Base-by-base conservation (phyloP, 139 green algal species). In the Yamagishiella unicocca region DNA sequence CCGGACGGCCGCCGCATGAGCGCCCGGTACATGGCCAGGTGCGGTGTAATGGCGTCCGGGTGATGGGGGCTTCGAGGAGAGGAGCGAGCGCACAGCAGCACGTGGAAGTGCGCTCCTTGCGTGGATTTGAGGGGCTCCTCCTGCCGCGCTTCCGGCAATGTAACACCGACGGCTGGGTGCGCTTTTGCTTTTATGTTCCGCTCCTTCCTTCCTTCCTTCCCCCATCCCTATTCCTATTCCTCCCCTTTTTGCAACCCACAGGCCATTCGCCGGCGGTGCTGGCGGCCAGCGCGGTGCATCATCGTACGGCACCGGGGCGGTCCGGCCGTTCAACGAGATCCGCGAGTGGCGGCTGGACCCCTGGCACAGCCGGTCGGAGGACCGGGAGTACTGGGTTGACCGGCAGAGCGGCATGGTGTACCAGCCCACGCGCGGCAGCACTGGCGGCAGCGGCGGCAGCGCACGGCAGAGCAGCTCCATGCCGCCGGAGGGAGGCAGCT, bases 371-470 rank as follows among this genome's bases (percentile, higher is more conserved):
- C 6, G 58, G 8, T 6, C 61, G 12, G 71, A 85, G 40, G 68
- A 45, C 25, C 72, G 75, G 37, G 50, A 87, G 38, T 46, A 79
- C n/a, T 61, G 68, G 87, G 33, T 90, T 9, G 87, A 90, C 46
- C 50, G 24, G 4, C 68, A 73, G 27, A 80, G 35, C 4, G 38
- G 64, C 5, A 22, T 87, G 79, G 87, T 87, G 54, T 90, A 87
- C 68, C 55, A 66, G 70, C 50, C 50, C 50, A 25, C 50, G 17
- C 12, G 14, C 50, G 17, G 50, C 50, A 58, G 50, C 17, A 58
- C 17, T 54, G 70, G 70, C 38, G n/a, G 27, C 14, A 24, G 31
- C 45, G 9, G 42, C 8, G n/a, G 25, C n/a, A 33, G 46, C 45
- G 74, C 24, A 61, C 5, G 74, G 46, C 46, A n/a, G 31, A 6